A percentile compares a stretch with the other conserved stretches of the same genome.
Conservation (phyloP, 352 stramenopile genomes). For the Phytophthora constricta region DNA sequence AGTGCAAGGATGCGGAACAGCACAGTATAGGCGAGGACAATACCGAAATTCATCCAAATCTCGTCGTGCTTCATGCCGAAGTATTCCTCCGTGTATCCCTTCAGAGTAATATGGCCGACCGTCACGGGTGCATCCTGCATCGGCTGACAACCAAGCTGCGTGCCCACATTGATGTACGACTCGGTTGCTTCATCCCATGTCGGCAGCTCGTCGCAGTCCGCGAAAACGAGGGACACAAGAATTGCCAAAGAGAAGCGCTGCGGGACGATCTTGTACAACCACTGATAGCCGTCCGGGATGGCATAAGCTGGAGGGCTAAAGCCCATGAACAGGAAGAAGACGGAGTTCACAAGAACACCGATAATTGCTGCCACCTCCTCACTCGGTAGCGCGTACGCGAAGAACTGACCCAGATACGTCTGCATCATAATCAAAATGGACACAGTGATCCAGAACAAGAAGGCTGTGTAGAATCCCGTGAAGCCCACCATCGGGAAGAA, state of each 20-base stretch:
- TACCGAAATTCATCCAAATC: slow-evolving; percentile 26
- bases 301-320: slow-evolving; percentile 25
- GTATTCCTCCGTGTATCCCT: slow-evolving; percentile 14
- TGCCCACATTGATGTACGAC: slow-evolving; percentile 11
- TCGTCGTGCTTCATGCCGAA: slow-evolving; percentile 50
- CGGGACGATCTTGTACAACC: slow-evolving; percentile 30
- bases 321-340: slow-evolving; percentile 28
- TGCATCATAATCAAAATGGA: slow-evolving; percentile 25
- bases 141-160: slow-evolving; percentile 30
- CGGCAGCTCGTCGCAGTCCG: slow-evolving; percentile 2
- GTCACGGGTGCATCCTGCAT: not conserved
- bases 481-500: slow-evolving; percentile 35
- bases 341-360: slow-evolving; percentile 24
- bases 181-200: not conserved
- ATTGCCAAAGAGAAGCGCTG: slow-evolving; percentile 21
- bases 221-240: slow-evolving; percentile 18
- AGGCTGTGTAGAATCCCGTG: slow-evolving; percentile 7
- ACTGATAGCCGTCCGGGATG: slow-evolving; percentile 25
- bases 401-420: slow-evolving; percentile 28
- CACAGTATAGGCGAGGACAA: slow-evolving; percentile 26
- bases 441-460: slow-evolving; percentile 20
- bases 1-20: slow-evolving; percentile 31
- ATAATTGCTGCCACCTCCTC: slow-evolving; percentile 24
- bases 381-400: slow-evolving; percentile 22
- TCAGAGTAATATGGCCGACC: slow-evolving; percentile 27